Evolutionary conservation across 73 alveolate species (phyloP), one percentile per base, ranked within the genome.

Genomic region (Breviolum minutum): DNA sequence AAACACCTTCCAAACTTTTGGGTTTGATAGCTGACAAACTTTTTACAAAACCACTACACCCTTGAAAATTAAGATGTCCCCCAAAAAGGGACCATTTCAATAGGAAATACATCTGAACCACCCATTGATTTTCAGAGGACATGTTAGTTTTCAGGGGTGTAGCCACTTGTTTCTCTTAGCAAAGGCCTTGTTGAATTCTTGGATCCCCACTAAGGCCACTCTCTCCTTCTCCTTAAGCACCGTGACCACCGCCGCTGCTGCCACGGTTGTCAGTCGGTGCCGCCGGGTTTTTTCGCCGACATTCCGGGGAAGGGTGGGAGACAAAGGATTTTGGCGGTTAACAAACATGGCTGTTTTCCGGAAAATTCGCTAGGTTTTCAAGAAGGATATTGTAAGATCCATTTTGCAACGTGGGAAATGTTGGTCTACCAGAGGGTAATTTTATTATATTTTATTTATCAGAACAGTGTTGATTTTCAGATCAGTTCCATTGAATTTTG

Each of bases 181-280:
- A 10, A 26, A 40, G 7, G 30, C 32, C 66, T 17, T 2, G 87
- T n/a, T n/a, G 24, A 24, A 40, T 1, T 27, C 66, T 29, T 79
- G 0, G 24, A 40, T 2, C 26, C 54, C 87, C 87, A 9, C 89
- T 30, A 30, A 90, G 96, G 96, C 96, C 29, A 68, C 96, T 29
- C 60, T 90, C 54, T 90, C 96, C 87, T 90, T 90, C 62, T 63
- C 87, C 73, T 30, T 70, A 74, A 32, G 77, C 26, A 29, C 40
- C 63, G 87, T 74, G 63, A 70, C 96, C 30, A 48, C 64, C 30
- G 96, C 96, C 17, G 96, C 96, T 6, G 96, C 96, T 10, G 96
- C 96, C 87, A 90, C 87, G 11, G 87, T 90, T 63, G 70, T 90
- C 77, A 19, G 60, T 63, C 30, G 96, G 87, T 62, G 74, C 71